Evolutionary conservation across 2,329 filamentous ascomycete species (phyloP), one percentile per base, ranked within the genome.

Genomic region (Penicillium sp.): DNA sequence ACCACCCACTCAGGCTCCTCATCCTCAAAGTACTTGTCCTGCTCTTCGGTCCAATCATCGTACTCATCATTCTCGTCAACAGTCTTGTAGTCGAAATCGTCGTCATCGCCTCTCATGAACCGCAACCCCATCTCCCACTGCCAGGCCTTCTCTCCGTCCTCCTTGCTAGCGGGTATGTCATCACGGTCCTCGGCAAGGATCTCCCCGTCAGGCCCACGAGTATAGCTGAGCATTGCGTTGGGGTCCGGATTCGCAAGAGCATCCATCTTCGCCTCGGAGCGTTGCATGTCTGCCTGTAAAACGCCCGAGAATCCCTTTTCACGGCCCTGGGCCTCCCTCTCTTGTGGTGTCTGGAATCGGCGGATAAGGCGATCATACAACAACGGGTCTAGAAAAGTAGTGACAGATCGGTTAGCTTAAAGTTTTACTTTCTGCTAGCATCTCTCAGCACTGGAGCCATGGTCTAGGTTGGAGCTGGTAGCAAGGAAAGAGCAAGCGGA

Each of bases 311-410:
- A 94, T 10, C 90, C 90, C 66, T 90, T 90, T 8, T 77, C 74
- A 39, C 83, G 83, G 8, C 86, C 87, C 61, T 92, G 89, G 6
- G 80, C 80, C 66, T 90, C 84, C 47, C 89, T 83, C 72, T 95
- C 90, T 4, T 79, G 76, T 2, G 85, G 74, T 1, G 85, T 86
- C 58, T 92, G 89, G 68, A 91, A 92, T 46, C 83, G 84, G 46
- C 89, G 84, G 54, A 96, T 82, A 22, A 95, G 79, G 47, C 83
- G 81, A 69, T 95, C 89, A 76, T 95, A 95, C 28, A 95, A 81
- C 8, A 92, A 75, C 1, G 90, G 90, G 71, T 94, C 89, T 80
- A 55, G 46, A 57, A 50, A 52, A 35, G 50, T 49, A 50, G 27
- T 46, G 42, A 20, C 30, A 48, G 28, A 51, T 41, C 27, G 44